Evolutionary conservation across 768 basidiomycete genomes (phyloP).

Genomic region (Boletus coccyginus): DNA sequence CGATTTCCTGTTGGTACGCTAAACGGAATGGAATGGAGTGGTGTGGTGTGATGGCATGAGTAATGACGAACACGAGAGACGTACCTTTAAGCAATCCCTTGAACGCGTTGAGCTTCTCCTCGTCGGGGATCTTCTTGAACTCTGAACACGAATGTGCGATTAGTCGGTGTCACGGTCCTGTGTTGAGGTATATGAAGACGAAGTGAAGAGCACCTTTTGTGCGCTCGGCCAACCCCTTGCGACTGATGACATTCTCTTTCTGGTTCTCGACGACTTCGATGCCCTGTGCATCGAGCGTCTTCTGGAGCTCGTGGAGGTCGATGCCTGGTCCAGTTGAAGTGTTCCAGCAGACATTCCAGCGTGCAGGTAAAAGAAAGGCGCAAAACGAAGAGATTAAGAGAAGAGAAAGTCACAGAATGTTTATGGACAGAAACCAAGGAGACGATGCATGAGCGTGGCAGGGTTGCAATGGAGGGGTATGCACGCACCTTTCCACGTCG

Average conservation of each 20-base stretch:
- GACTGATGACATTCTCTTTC: constrained; percentile 92
- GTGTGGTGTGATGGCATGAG: too few relatives aligned
- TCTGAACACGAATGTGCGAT: constrained; percentile 45
- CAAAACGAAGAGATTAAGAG: neutral
- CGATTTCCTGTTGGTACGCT: constrained; percentile 98
- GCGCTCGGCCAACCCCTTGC: constrained; percentile 92
- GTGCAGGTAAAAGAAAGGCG: neutral
- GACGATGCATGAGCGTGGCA: constrained; percentile 1
- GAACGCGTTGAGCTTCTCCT: constrained; percentile 83
- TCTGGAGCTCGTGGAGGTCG: constrained; percentile 86
- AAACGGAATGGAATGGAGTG: neutral
- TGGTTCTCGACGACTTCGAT: constrained; percentile 97
- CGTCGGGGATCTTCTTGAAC: constrained; percentile 93
- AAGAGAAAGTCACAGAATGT: neutral
- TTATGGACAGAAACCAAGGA: neutral
- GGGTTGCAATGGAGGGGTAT: neutral
- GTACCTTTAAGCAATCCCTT: constrained; percentile 87
- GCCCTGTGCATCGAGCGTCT: constrained; percentile 88
- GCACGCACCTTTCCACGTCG: constrained; percentile 84
- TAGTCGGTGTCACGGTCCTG: neutral
- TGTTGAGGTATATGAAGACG: neutral
- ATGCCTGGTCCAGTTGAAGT: constrained; percentile 52
- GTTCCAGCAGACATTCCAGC: neutral
- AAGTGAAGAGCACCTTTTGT: constrained; percentile 68
- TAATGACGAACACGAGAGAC: constrained; percentile 5